Percentiles rank a stretch among this genome's conserved stretches.
Conservation (phyloP, 306 rosid genomes). For the Rosa multiflora region DNA sequence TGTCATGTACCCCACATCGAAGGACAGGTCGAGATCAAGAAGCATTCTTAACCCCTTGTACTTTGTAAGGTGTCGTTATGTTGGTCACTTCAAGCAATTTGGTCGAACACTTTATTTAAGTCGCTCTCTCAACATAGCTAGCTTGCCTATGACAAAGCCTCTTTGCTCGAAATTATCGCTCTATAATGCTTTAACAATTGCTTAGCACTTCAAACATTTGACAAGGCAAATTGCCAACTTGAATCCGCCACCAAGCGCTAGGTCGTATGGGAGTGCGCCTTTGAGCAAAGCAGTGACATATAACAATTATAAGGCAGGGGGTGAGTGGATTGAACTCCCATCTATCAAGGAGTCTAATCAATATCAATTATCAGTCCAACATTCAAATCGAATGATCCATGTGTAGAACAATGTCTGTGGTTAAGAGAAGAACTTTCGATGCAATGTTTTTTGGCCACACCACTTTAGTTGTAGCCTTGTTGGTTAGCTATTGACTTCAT, state of each 20-base stretch:
- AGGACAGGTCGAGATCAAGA: neutral
- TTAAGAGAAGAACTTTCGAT: neutral
- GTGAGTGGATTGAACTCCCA: neutral
- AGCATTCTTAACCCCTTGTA: neutral
- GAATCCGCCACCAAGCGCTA: neutral
- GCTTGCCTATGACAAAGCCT: too few species aligned
- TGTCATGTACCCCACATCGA: neutral
- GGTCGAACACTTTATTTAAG: neutral
- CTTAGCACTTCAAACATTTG: neutral
- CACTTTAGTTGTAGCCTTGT: neutral
- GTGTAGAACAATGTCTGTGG: neutral
- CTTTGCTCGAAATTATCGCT: too few species aligned
- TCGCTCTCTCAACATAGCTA: neutral
- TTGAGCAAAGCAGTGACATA: neutral
- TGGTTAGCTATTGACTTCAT: neutral
- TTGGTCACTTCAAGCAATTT: neutral
- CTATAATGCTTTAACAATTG: neutral
- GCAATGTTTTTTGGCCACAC: neutral
- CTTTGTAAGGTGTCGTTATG: neutral
- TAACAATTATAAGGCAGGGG: neutral
- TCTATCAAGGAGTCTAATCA: neutral
- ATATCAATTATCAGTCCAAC: neutral
- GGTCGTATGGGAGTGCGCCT: neutral
- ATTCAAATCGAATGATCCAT: neutral
- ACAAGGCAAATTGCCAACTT: neutral